A percentile compares a stretch with the other conserved stretches of the same genome.
phyloP scores from a whole-genome alignment of 2,329 filamentous ascomycete species.

The Orbilia javanica region DNA sequence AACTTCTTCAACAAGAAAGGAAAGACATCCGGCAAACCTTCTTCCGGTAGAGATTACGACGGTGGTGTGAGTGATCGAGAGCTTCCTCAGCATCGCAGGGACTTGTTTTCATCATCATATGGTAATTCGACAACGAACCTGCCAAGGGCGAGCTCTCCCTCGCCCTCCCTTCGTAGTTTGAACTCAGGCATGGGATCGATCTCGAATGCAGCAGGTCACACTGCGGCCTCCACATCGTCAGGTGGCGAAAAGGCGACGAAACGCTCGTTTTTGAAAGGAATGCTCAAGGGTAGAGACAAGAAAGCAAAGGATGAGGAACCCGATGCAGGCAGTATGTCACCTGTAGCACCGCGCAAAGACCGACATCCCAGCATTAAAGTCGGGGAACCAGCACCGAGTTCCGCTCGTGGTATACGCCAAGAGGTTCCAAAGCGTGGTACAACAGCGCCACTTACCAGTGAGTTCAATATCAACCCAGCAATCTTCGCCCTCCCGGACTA shows the following conservation, averaged over 20 bases:
- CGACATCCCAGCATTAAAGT: constrained; percentile 46
- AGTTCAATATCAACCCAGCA: constrained; percentile 57
- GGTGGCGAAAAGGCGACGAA: constrained; percentile 57
- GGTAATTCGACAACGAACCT: constrained; percentile 51
- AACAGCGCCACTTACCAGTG: constrained; percentile 53
- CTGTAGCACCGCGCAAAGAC: constrained; percentile 36
- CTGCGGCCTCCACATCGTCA: constrained; percentile 29
- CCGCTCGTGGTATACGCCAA: constrained; percentile 34
- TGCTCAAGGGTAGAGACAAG: constrained; percentile 50
- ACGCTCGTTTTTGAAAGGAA: constrained; percentile 57
- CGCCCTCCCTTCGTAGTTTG: constrained; percentile 54
- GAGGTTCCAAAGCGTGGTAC: constrained; percentile 54
- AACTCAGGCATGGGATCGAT: constrained; percentile 50
- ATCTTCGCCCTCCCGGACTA: constrained; percentile 52
- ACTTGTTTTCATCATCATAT: constrained; percentile 49
- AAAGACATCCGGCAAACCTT: constrained; percentile 68
- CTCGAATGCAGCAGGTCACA: constrained; percentile 35
- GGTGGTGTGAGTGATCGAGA: constrained; percentile 69
- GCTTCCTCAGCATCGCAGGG: constrained; percentile 57
- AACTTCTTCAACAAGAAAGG: constrained; percentile 76
- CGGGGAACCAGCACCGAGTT: constrained; percentile 27
- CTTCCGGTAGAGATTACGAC: constrained; percentile 75
- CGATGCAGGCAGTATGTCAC: constrained; percentile 22
- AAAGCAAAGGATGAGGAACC: constrained; percentile 49
- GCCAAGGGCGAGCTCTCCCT: constrained; percentile 49